These are phyloP conservation scores for Erigeron philadelphicus DNA, from an alignment of 140 eudicot species.

Conservation along the genomic window DNA sequence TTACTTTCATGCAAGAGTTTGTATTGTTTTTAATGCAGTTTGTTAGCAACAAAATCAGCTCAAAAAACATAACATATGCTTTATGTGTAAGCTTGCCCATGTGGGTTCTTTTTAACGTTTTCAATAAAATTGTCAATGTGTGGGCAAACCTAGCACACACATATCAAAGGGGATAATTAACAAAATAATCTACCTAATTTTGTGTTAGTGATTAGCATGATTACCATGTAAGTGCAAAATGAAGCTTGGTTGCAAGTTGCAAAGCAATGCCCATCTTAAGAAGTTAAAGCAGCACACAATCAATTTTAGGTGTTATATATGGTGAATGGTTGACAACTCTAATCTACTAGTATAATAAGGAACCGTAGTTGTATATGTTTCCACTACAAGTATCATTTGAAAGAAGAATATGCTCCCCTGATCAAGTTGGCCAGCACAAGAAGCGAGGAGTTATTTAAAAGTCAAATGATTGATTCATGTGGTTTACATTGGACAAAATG, in stretches of 20 bases:
- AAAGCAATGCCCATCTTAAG: background rate
- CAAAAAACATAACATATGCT: constrained; percentile 3
- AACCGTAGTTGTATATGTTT: background rate
- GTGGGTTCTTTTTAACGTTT: background rate
- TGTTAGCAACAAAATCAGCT: background rate
- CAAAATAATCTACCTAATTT: background rate
- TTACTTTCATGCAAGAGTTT: background rate
- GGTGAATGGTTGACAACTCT: background rate
- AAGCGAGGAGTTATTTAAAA: constrained; percentile 14
- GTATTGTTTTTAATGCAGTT: background rate
- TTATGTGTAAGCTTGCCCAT: background rate
- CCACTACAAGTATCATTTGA: background rate
- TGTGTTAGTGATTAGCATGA: constrained; percentile 10
- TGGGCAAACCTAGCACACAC: constrained; percentile 7
- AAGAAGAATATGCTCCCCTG: background rate
- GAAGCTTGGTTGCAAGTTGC: background rate
- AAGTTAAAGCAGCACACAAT: background rate
- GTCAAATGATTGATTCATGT: background rate
- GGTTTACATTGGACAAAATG: constrained; percentile 11
- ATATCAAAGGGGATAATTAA: constrained; percentile 5
- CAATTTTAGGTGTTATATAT: background rate
- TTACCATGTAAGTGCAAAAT: background rate
- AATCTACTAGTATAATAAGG: background rate
- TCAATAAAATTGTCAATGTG: background rate
- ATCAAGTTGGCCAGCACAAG: constrained; percentile 6